These are phyloP conservation scores for Terana coerulea DNA, from an alignment of 768 basidiomycete species.

Conservation along the genomic window DNA sequence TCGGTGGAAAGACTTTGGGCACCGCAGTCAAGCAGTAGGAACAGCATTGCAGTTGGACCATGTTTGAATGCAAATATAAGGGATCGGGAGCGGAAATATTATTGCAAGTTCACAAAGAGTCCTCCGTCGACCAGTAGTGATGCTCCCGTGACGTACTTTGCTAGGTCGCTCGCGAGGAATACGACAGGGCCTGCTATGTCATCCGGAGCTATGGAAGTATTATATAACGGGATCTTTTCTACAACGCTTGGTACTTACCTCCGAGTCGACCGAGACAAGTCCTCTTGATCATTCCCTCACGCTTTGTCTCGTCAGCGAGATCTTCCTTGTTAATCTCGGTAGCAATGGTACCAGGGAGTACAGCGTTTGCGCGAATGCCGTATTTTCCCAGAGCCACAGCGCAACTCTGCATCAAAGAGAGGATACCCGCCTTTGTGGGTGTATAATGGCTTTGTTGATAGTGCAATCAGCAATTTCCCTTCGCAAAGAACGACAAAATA, in stretches of 20 bases:
- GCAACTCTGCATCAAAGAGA: constrained; percentile 76
- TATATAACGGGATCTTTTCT: not conserved
- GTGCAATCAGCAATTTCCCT: not conserved
- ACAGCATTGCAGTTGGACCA: not conserved
- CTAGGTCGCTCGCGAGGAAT: constrained; percentile 69
- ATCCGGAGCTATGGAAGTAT: constrained; percentile 42
- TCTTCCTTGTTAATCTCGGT: constrained; percentile 80
- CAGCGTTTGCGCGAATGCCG: constrained; percentile 66
- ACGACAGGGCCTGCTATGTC: constrained; percentile 74
- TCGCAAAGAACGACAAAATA: not conserved
- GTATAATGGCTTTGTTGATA: constrained; percentile 57
- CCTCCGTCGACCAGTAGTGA: constrained; percentile 70
- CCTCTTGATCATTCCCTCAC: constrained; percentile 59
- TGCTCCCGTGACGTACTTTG: constrained; percentile 66
- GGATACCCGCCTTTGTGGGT: constrained; percentile 75
- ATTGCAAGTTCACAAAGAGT: constrained; percentile 71
- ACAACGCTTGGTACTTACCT: constrained; percentile 30
- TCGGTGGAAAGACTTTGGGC: constrained; percentile 38
- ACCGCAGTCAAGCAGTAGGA: constrained; percentile 19
- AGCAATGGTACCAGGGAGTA: constrained; percentile 74
- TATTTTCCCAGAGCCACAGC: constrained; percentile 76
- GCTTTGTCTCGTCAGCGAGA: constrained; percentile 53
- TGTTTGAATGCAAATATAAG: not conserved
- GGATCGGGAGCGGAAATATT: not conserved
- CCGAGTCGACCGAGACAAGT: constrained; percentile 68